phyloP scores from a whole-genome alignment of 352 stramenopile genomes.

The Globisporangium nagaii region DNA sequence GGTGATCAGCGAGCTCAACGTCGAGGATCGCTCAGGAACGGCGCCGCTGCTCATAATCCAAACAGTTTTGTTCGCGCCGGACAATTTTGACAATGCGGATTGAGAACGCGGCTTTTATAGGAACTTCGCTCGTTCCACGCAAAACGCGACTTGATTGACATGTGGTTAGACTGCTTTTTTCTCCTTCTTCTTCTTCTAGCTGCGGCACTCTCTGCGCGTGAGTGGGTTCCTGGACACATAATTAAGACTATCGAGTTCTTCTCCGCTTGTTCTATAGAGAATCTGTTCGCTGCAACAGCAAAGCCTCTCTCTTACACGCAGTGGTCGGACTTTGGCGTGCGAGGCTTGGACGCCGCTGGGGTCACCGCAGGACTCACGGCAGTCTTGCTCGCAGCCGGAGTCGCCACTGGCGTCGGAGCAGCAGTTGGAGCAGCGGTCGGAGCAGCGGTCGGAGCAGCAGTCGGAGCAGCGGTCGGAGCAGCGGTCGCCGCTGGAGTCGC shows the following conservation, averaged over 20 bases:
- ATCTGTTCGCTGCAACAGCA: no score
- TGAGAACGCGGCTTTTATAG: background rate
- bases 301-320: slow-evolving; percentile 16
- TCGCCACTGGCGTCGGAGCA: background rate
- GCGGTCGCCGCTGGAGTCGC: slow-evolving; percentile 1
- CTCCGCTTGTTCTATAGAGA: background rate
- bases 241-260: background rate
- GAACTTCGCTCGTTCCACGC: slow-evolving; percentile 4
- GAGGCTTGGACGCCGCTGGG: slow-evolving; percentile 3
- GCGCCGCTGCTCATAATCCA: background rate
- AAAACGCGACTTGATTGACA: slow-evolving; percentile 6
- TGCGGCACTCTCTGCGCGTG: background rate
- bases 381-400: background rate
- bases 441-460: background rate
- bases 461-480: background rate
- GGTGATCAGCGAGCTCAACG: background rate
- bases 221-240: slow-evolving; percentile 1
- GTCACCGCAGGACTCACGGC: background rate
- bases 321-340: slow-evolving; percentile 16
- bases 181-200: no score
- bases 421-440: no score
- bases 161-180: background rate
- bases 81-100: no score
- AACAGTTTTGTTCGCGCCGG: background rate
- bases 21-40: background rate